Base-by-base conservation (phyloP, 768 basidiomycete species). In the Phylloporus sp. region DNA sequence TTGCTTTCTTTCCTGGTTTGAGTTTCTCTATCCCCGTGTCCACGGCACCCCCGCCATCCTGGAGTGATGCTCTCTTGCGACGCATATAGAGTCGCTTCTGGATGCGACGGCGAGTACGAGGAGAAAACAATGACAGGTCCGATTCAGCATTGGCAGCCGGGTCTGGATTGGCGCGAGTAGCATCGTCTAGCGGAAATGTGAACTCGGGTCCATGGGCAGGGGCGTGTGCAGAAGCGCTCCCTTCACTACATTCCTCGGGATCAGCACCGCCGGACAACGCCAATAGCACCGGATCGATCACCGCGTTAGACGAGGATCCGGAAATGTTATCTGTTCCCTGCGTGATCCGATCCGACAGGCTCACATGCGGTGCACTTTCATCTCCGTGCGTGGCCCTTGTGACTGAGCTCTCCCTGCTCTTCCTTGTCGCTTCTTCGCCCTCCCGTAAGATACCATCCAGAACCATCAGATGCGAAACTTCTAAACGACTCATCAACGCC, bases 61-160 rank as follows among this genome's bases (percentile, higher is more conserved):
- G 57, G 26, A 69, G 63, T 23, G 69, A 64, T 4, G 86, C 85
- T 34, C 86, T 76, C 59, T 78, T 81, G 23, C 78, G 76, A 6
- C 86, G 79, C 86, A 88, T 88, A 53, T 84, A 77, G 6, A 88
- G 67, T 31, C 84, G 72, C 48, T 86, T 86, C 48, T 68, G 66
- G 20, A 78, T 52, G n/a, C 76, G 79, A 27, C 80, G 75, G 7
- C 79, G 79, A 9, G 76, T 70, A 2, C 54, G 56, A 1, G 81
- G 79, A 17, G 72, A 77, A 18, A 76, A 67, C 24, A 44, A 42
- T n/a, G 52, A 51, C 15, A 61, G 38, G 36, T 60, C 60, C 23
- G 52, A n/a, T 5, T 49, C 43, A 29, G 37, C 43, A 3, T 42
- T 55, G 21, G 22, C 21, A 17, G 46, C 9, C 6, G 26, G 34